phyloP scores from a whole-genome alignment of 2,329 filamentous ascomycete species.

The Thelonectria blattea region DNA sequence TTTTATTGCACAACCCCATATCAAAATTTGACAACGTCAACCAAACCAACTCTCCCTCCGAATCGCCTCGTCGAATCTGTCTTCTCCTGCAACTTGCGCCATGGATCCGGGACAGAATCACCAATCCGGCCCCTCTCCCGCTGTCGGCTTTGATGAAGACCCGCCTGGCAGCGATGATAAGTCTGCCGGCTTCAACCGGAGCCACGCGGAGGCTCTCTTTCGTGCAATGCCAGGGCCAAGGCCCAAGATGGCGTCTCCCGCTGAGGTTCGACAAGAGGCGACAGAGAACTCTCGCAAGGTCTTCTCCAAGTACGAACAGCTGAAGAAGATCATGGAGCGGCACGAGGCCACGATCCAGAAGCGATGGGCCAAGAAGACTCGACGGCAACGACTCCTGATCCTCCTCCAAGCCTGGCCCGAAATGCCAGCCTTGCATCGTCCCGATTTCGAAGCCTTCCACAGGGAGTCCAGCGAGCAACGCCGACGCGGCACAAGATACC shows the following conservation, averaged over 20 bases:
- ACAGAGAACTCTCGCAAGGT: constrained; percentile 34
- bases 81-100: too few species aligned
- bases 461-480: constrained; percentile 28
- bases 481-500: constrained; percentile 28
- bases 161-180: too few species aligned
- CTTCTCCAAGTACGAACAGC: constrained; percentile 42
- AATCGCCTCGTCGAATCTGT: too few species aligned
- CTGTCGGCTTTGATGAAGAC: too few species aligned
- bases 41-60: too few species aligned
- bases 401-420: constrained; percentile 56
- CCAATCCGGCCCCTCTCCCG: too few species aligned
- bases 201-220: constrained; percentile 6
- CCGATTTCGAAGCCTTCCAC: constrained; percentile 54
- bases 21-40: too few species aligned
- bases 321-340: constrained; percentile 53
- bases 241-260: constrained; percentile 9
- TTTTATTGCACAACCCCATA: too few species aligned
- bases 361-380: constrained; percentile 61
- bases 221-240: neutral
- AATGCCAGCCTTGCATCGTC: constrained; percentile 57
- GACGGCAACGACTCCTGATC: constrained; percentile 51
- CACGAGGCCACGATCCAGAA: constrained; percentile 58
- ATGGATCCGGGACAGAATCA: too few species aligned
- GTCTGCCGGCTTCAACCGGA: constrained; percentile 9
- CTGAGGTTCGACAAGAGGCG: constrained; percentile 21